Base-by-base conservation (phyloP, 148 eudicot genomes). In the Arbutus unedo region DNA sequence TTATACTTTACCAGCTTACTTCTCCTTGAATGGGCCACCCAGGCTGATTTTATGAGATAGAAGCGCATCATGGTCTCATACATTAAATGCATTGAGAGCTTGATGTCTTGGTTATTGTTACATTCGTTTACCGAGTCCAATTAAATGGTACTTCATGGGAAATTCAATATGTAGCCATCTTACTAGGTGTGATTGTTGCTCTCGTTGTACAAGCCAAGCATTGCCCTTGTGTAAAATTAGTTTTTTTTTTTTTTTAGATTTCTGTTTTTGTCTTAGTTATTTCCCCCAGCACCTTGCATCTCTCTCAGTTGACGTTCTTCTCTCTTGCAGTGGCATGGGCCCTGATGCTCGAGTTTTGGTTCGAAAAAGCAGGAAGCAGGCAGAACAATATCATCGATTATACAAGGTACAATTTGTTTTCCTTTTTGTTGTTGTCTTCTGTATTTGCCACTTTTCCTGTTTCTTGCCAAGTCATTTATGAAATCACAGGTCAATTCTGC, bases 301-400 rank as follows among this genome's bases (percentile, higher is more conserved):
- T 85, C 23, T 23, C n/a, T 67, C 66, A 60, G 41, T 77, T 78
- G 18, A 80, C 55, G 2, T 66, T 79, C 77, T 83, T 57, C 49
- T 81, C 57, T 79, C 23, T 48, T 91, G 89, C 92, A 94, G 99
- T 57, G 99, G 99, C 48, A 96, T 96, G 99, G 99, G 99, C 31
- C 98, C 98, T 48, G 98, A 95, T 88, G 93, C 97, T 76, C 90
- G 98, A 77, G 98, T 95, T 75, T 85, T 96, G 83, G 98, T 96
- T 77, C 95, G 99, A 53, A 96, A 96, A 85, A 96, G 99, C 79
- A 92, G 99, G 90, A 96, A 96, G 88, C 99, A 94, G 86, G 98
- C 98, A 55, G 99, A 96, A 84, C 99, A 94, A 64, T 96, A 96
- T 87, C 87, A 92, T 67, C 88, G 90, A 72, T 83, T 96, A 54